Conservation (phyloP, 805 yeast genomes). For the Candida caryicola region DNA sequence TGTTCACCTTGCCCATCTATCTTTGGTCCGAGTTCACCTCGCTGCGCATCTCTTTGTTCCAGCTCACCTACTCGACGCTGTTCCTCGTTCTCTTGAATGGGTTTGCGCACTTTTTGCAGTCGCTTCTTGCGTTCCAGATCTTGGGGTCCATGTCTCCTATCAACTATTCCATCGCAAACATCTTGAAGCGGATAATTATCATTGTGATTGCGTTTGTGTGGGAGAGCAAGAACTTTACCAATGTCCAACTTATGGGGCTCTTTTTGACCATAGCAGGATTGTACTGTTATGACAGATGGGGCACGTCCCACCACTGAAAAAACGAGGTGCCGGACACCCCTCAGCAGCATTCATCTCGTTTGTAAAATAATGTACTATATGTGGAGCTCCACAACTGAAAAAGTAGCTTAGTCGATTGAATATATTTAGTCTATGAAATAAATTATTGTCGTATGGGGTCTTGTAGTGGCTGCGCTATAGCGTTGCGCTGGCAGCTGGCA, state of each 20-base stretch:
- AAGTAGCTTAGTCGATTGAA: neutral
- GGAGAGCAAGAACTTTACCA: slow-evolving; percentile 46
- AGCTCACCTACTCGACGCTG: slow-evolving; percentile 31
- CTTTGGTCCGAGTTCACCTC: slow-evolving; percentile 49
- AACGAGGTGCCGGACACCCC: slow-evolving; percentile 2
- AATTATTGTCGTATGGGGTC: too few species aligned
- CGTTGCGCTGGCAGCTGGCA: too few species aligned
- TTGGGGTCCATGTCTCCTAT: slow-evolving; percentile 72
- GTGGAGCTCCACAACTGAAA: neutral
- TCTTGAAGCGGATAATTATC: slow-evolving; percentile 68
- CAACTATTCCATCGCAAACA: slow-evolving; percentile 76
- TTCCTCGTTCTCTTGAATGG: slow-evolving; percentile 58
- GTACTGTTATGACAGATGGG: slow-evolving; percentile 44
- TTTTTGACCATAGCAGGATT: slow-evolving; percentile 38
- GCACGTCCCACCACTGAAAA: slow-evolving; percentile 14
- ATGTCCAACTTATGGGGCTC: slow-evolving; percentile 35
- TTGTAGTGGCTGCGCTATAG: too few species aligned
- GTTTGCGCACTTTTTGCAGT: slow-evolving; percentile 65
- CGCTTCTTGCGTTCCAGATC: slow-evolving; percentile 72
- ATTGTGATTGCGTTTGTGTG: slow-evolving; percentile 63
- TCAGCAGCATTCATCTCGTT: neutral
- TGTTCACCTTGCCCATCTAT: slow-evolving; percentile 66
- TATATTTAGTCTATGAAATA: neutral
- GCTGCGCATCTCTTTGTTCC: slow-evolving; percentile 23
- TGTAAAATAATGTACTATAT: neutral